Evolutionary conservation across 805 yeast genomes (phyloP), one percentile per base, ranked within the genome.

Genomic region (Candida awuae): DNA sequence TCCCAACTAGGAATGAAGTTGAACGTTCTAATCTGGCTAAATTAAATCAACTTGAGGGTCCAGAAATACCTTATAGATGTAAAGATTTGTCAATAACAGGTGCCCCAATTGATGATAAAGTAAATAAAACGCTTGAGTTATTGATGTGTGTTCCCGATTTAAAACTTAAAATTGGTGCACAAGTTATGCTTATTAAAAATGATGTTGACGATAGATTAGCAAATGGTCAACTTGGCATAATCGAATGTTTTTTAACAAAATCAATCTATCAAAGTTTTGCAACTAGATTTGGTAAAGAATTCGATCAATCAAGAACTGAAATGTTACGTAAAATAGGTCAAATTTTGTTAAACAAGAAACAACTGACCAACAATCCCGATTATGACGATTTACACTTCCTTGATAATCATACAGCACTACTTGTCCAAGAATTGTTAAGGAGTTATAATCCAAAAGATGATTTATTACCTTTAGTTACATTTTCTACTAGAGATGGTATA

Each of bases 171-270:
- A 78, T 75, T 39, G 86, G 85, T 27, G 94, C 96, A 0, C 98
- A 92, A 59, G 97, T 92, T 2, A 88, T 92, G 96, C 77, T 85
- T 70, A 62, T 92, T 48, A 85, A 84, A 51, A 92, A 92, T 56
- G 58, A 55, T 21, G 30, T 50, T 4, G 88, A 84, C 47, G 81
- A 76, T 8, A 62, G 67, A 3, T 64, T 92, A 28, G 97, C 92
- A 29, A 92, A 92, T 61, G 98, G 99, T 3, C 75, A 96, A 0
- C 65, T 90, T 28, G 99, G 99, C 0, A 75, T 69, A 28, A 80
- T 92, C 1, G 49, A 75, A 7, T 77, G 71, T 14, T 79, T 82
- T 47, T 59, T 71, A 35, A 42, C 46, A 48, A 54, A 54, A 25
- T 42, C 25, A 38, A 48, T 48, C 46, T 70, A 42, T 53, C 44